Evolutionary conservation across 1,284 basidiomycete species (phyloP).

Genomic region (Golubevia pallescens): DNA sequence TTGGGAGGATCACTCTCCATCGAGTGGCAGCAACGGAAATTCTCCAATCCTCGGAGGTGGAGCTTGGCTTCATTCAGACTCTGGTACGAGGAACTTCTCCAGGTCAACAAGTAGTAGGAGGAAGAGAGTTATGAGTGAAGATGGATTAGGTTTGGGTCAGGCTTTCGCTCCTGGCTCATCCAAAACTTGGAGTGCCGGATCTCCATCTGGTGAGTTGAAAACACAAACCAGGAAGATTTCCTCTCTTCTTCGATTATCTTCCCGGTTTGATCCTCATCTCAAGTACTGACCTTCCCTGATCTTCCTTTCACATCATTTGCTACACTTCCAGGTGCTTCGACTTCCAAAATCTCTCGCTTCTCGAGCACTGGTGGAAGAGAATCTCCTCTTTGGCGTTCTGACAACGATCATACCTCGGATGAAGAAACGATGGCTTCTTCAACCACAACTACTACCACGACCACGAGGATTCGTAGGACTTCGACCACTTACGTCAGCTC

Average conservation of each 20-base stretch:
- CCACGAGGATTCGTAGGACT: background rate
- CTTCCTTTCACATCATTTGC: too few species aligned
- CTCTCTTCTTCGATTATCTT: too few species aligned
- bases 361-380: background rate
- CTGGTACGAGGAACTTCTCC: conserved; percentile 11
- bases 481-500: background rate
- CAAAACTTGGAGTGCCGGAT: conserved; percentile 14
- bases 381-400: background rate
- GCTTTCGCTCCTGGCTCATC: background rate
- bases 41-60: too few species aligned
- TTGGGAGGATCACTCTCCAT: too few species aligned
- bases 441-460: background rate
- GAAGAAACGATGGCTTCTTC: background rate
- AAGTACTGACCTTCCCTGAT: too few species aligned
- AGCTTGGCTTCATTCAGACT: too few species aligned
- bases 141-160: conserved; percentile 19
- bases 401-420: background rate
- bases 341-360: background rate
- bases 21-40: too few species aligned
- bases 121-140: conserved; percentile 35
- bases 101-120: conserved; percentile 22
- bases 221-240: too few species aligned
- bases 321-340: background rate
- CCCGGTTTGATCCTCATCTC: too few species aligned
- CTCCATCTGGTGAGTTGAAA: conserved; percentile 2